Evolutionary conservation across 352 stramenopile genomes (phyloP).

Genomic region (Phytopythium chamaehyphon): DNA sequence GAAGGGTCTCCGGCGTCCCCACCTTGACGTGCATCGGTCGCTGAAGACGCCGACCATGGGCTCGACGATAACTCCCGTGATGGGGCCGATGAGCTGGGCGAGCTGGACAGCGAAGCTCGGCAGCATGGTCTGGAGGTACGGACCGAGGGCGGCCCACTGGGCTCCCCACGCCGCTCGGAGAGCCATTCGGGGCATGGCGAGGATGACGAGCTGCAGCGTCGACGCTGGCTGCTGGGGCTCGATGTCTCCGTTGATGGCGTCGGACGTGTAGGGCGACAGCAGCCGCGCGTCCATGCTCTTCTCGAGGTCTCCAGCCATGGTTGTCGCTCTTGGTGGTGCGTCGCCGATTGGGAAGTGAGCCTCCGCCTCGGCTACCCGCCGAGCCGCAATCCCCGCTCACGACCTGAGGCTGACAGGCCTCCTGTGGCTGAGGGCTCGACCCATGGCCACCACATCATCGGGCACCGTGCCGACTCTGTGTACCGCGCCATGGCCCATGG

Average conservation of each 20-base stretch:
- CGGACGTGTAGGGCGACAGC: neutral
- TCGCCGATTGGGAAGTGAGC: neutral
- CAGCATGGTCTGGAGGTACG: conserved; percentile 45
- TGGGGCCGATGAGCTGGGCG: conserved; percentile 46
- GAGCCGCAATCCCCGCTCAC: no score
- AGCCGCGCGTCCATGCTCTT: conserved; percentile 2
- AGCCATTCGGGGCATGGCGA: conserved; percentile 49
- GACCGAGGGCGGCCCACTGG: conserved; percentile 49
- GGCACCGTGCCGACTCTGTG: no score
- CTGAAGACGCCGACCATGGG: conserved; percentile 47
- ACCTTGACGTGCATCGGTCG: conserved; percentile 33
- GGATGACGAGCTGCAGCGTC: neutral
- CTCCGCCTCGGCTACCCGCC: no score
- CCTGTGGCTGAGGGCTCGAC: no score
- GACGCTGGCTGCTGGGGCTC: no score
- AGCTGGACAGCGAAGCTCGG: conserved; percentile 37
- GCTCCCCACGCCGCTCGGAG: conserved; percentile 54
- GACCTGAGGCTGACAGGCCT: no score
- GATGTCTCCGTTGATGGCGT: neutral
- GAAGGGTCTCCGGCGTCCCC: conserved; percentile 31
- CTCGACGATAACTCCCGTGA: conserved; percentile 40
- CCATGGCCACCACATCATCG: no score
- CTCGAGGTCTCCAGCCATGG: conserved; percentile 1
- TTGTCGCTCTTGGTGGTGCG: neutral
- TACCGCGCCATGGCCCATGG: no score